Base-by-base conservation (phyloP, 257 asterid genomes). In the Datura wrightii region DNA sequence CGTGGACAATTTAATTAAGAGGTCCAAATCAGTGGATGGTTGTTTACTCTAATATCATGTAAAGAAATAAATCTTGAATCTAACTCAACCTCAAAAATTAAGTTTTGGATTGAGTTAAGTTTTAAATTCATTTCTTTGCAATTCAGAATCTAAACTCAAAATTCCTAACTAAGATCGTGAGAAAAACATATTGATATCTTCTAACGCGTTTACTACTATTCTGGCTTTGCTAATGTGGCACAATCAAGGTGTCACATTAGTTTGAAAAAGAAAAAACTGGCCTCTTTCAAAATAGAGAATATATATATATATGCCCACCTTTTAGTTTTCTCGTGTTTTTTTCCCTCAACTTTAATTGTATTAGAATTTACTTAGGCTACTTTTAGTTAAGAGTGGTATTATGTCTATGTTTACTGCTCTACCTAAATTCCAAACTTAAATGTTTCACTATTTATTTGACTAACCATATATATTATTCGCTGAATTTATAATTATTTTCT, bases 171-270 rank as follows among this genome's bases (percentile, higher is more conserved):
- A 24, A 24, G 31, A 24, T 24, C 31, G 1, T 24, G 1, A 24
- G 0, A 24, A 24, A 24, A 24, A 24, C 31, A 24, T 24, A 24
- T 24, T 24, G 31, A 24, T 24, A 24, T 24, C 37, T 71, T 71
- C 56, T 71, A 71, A 71, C 80, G 55, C 80, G 80, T 44, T 71
- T 71, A 69, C 8, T 41, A 69, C 79, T 69, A 69, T 69, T 69
- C 54, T 41, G 18, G 39, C 44, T 71, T 71, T 71, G 80, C 80
- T 71, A 10, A n/a, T 71, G 39, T 71, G 55, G 52, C 36, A 71
- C 52, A 42, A 71, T 71, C 79, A 44, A 71, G 79, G 36, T 71
- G 80, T n/a, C 79, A n/a, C 37, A 18, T 44, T 44, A 18, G 44
- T 42, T 19, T 19, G 16, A 10, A n/a, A 42, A 41, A 70, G 5